Evolutionary conservation across 1,284 basidiomycete genomes (phyloP), one percentile per base, ranked within the genome.

Genomic region (Ustilago sp.): DNA sequence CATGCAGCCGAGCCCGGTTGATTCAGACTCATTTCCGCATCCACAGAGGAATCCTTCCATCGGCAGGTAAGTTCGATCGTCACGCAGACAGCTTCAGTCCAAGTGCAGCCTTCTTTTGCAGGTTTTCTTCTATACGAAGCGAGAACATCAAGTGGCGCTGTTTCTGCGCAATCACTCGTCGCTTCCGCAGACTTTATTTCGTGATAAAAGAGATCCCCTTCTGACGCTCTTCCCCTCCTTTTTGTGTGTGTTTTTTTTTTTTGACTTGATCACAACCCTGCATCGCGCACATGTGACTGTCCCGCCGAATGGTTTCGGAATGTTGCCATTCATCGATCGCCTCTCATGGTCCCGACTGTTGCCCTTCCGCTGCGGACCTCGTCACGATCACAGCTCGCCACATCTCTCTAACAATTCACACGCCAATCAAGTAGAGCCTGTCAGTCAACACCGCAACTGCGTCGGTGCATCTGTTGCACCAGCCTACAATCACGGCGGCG

Each of bases 11-110:
- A 59, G 34, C 28, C 32, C 12, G 19, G 19, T 35, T 11, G 35
- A 53, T 13, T 36, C 32, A n/a, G 47, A 56, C 31, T 47, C 38
- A n/a, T 8, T 35, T 41, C 36, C 28, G 31, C 62, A 35, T 35
- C 38, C 55, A n/a, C 48, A 64, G 32, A 54, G 59, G 41, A 47
- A 55, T 28, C 28, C 32, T 34, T 58, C 59, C 0, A 36, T 58
- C 12, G 58, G 59, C 48, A 65, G 63, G 68, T 70, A 55, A 70
- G 68, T 52, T 28, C 35, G 11, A 36, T 23, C 32, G 4, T 45
- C 17, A 28, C 23, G 3, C 23, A 28, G 23, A 28, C 23, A 28
- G 3, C 23, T 28, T 28, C 23, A 28, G 23, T 28, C 23, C 23
- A 28, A 28, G 23, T 28, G 23, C 23, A 28, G 23, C 23, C 23